Percentiles rank a stretch among this genome's conserved stretches.
Conservation (phyloP, 768 basidiomycete species). For the Boletus rubroflammeus region DNA sequence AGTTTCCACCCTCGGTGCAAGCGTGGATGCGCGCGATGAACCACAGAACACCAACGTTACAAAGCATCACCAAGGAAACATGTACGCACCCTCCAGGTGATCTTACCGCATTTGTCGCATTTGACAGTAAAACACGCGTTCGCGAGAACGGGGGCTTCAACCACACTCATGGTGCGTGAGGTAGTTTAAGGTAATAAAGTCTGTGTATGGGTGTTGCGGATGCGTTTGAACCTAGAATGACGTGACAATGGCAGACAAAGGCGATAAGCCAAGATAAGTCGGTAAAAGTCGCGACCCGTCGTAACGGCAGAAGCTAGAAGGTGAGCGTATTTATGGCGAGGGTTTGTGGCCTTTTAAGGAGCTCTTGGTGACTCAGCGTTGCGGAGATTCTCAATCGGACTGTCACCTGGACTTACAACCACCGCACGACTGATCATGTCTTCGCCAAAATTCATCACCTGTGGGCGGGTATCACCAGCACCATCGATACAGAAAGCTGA, state of each 20-base stretch:
- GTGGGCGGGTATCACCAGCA: neutral
- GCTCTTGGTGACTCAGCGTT: neutral
- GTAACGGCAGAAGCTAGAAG: slow-evolving; percentile 6
- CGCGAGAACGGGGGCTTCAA: slow-evolving; percentile 35
- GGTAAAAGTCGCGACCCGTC: neutral
- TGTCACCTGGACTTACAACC: neutral
- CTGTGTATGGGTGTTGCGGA: slow-evolving; percentile 11
- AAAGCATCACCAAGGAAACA: slow-evolving; percentile 27
- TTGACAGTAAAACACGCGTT: slow-evolving; percentile 54
- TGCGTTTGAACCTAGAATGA: slow-evolving; percentile 21
- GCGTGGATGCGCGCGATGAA: slow-evolving; percentile 19
- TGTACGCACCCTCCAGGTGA: slow-evolving; percentile 61
- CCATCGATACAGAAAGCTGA: neutral
- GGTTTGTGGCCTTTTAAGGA: neutral
- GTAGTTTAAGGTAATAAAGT: slow-evolving; percentile 36
- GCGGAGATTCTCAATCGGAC: neutral
- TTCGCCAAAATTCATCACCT: neutral
- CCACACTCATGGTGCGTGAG: slow-evolving; percentile 22
- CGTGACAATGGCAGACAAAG: slow-evolving; percentile 11
- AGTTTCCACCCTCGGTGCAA: slow-evolving; percentile 12
- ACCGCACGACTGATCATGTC: neutral
- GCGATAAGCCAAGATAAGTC: neutral
- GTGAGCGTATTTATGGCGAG: neutral
- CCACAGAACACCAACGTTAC: slow-evolving; percentile 14
- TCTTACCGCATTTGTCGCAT: slow-evolving; percentile 63